These are phyloP conservation scores for Talaromyces funiculosus DNA, from an alignment of 2,329 filamentous ascomycete species.

Conservation along the genomic window DNA sequence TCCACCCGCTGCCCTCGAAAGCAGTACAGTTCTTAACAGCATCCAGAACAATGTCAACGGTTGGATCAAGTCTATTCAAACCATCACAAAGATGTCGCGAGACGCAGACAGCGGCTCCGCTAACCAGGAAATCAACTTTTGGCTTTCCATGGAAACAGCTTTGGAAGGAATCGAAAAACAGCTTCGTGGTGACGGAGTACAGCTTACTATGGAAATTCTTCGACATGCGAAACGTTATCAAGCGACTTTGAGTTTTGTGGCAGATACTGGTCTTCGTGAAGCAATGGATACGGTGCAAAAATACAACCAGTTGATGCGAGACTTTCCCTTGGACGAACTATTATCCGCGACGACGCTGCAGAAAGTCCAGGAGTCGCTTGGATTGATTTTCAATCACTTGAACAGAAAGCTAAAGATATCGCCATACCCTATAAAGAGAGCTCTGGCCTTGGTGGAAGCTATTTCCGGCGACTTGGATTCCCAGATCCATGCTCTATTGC, in stretches of 20 bases:
- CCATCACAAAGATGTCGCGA: constrained; percentile 87
- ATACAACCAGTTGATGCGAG: constrained; percentile 97
- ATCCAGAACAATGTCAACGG: constrained; percentile 89
- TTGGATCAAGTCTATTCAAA: constrained; percentile 98
- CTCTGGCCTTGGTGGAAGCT: constrained; percentile 88
- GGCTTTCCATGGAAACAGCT: constrained; percentile 93
- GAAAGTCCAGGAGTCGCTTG: constrained; percentile 83
- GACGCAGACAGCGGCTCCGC: constrained; percentile 75
- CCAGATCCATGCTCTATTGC: constrained; percentile 76
- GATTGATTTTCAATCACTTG: constrained; percentile 85
- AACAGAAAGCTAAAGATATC: constrained; percentile 98
- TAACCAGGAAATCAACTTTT: constrained; percentile 98
- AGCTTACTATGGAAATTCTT: constrained; percentile 86
- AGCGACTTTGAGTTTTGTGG: constrained; percentile 91
- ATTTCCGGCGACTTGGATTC: constrained; percentile 91
- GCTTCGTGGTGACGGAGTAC: constrained; percentile 79
- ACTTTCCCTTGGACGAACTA: constrained; percentile 92
- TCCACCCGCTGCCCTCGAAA: constrained; percentile 67
- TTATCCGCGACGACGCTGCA: constrained; percentile 82
- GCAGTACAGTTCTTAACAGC: constrained; percentile 88
- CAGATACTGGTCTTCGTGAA: constrained; percentile 93
- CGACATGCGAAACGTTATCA: constrained; percentile 97
- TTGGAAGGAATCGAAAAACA: constrained; percentile 88
- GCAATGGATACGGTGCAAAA: constrained; percentile 94
- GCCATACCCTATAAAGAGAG: constrained; percentile 87